A percentile compares a stretch with the other conserved stretches of the same genome.
These are phyloP conservation scores for Aspergillus sp. DNA, from an alignment of 2,329 filamentous ascomycete species.

Conservation along the genomic window DNA sequence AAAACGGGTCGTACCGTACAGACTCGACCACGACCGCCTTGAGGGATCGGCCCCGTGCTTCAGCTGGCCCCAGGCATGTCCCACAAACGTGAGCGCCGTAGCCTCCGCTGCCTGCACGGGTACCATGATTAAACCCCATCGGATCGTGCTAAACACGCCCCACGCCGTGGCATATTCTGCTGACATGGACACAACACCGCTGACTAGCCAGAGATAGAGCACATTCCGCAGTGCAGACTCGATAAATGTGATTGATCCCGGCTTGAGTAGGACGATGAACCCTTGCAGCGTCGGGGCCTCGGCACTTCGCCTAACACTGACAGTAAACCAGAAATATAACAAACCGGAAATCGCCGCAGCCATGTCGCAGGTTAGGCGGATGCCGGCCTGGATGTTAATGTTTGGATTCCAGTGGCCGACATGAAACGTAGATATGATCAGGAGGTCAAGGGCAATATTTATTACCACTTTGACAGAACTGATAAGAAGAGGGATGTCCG, in stretches of 20 bases:
- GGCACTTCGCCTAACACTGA: conserved; percentile 3
- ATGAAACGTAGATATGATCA: conserved; percentile 66
- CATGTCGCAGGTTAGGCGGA: conserved; percentile 62
- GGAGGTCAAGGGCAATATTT: conserved; percentile 66
- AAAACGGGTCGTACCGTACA: not conserved
- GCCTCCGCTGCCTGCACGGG: conserved; percentile 67
- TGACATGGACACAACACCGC: conserved; percentile 63
- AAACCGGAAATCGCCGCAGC: conserved; percentile 56
- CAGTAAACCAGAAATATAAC: conserved; percentile 53
- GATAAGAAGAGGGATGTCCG: conserved; percentile 67
- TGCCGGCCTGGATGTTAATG: conserved; percentile 63
- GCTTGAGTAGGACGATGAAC: conserved; percentile 53
- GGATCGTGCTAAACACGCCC: conserved; percentile 72
- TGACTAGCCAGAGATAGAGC: conserved; percentile 69
- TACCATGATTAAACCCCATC: conserved; percentile 74
- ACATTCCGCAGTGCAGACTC: conserved; percentile 69
- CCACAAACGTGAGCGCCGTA: conserved; percentile 63
- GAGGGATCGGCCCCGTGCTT: not conserved
- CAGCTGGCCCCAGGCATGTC: conserved; percentile 56
- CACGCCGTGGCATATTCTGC: conserved; percentile 68
- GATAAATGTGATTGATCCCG: conserved; percentile 58
- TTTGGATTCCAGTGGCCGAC: conserved; percentile 55
- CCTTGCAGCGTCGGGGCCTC: conserved; percentile 23
- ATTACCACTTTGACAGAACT: conserved; percentile 62
- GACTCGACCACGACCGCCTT: not conserved